Conservation (phyloP, 805 yeast species). For the Torulaspora indica region DNA sequence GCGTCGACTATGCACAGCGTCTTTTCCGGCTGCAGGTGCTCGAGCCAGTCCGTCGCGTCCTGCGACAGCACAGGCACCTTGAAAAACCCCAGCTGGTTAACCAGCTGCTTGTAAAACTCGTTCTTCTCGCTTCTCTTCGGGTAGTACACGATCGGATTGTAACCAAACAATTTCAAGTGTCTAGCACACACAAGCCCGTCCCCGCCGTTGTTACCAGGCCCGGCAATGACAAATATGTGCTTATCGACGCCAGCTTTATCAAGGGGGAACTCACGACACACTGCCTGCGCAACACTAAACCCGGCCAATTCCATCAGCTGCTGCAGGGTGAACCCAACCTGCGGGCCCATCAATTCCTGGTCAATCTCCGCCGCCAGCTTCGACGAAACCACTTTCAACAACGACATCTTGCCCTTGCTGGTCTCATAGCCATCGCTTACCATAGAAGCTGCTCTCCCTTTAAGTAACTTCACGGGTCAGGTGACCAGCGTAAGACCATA, state of each 20-base stretch:
- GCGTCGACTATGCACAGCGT: constrained; percentile 66
- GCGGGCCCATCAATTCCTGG: constrained; percentile 77
- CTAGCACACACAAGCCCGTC: constrained; percentile 96
- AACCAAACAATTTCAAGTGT: constrained; percentile 77
- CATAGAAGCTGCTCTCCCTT: no score
- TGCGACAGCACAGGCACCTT: constrained; percentile 52
- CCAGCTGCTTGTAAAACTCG: constrained; percentile 54
- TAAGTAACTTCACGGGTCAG: no score
- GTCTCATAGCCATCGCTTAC: no score
- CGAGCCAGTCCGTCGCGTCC: constrained; percentile 30
- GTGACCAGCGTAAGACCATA: no score
- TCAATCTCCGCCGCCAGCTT: constrained; percentile 71
- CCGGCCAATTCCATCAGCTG: constrained; percentile 91
- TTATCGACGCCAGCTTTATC: constrained; percentile 34
- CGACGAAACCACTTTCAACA: constrained; percentile 43
- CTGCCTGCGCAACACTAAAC: constrained; percentile 84
- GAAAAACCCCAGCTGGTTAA: constrained; percentile 62
- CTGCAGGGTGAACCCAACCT: constrained; percentile 40
- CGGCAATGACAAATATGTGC: constrained; percentile 67
- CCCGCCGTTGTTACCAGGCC: constrained; percentile 96
- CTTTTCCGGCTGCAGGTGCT: constrained; percentile 30
- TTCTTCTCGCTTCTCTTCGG: constrained; percentile 60
- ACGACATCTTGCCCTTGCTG: constrained; percentile 16
- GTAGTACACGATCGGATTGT: constrained; percentile 68
- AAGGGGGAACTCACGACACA: constrained; percentile 59